Base-by-base conservation (phyloP, 805 yeast genomes). In the Kodamaea nitidulidarum region DNA sequence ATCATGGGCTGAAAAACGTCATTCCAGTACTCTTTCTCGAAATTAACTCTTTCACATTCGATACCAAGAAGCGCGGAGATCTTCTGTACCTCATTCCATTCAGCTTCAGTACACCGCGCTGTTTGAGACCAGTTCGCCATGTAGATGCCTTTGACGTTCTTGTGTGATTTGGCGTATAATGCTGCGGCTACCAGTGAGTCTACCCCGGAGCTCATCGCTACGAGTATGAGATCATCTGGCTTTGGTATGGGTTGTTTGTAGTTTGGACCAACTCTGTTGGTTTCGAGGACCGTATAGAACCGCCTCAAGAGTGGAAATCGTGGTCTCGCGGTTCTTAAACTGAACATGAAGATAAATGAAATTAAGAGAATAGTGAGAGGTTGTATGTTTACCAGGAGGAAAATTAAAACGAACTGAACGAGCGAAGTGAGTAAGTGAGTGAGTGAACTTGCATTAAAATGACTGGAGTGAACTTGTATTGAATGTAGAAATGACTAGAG, bases 171-270 rank as follows among this genome's bases (percentile, higher is more conserved):
- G 5, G 86, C 67, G 48, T 71, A 80, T 44, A 85, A 40, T 0
- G 84, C 79, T 0, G 98, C 97, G 2, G 84, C 76, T 1, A 90
- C 88, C 1, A 96, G 83, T 0, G 97, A 90, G 60, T 93, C 98
- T 1, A 93, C 98, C 0, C 98, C 98, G 0, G 95, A 85, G 1
- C 96, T 87, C 96, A 93, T 86, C 6, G 98, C 96, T 4, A 93
- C 78, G 15, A 84, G 64, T 15, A 91, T 75, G 39, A 73, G 76
- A 50, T 86, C 95, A 22, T 69, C 57, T 7, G 46, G 47, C 0
- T 49, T 45, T 0, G 91, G 91, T 14, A 49, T 44, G 4, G 53
- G 58, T 55, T 71, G 87, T 2, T 42, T 32, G 40, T 60, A 61
- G 5, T 38, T 43, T 7, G 38, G 21, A 15, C 25, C 31, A 8